phyloP scores from a whole-genome alignment of 1,284 basidiomycete genomes.

The Irpex lacteus region DNA sequence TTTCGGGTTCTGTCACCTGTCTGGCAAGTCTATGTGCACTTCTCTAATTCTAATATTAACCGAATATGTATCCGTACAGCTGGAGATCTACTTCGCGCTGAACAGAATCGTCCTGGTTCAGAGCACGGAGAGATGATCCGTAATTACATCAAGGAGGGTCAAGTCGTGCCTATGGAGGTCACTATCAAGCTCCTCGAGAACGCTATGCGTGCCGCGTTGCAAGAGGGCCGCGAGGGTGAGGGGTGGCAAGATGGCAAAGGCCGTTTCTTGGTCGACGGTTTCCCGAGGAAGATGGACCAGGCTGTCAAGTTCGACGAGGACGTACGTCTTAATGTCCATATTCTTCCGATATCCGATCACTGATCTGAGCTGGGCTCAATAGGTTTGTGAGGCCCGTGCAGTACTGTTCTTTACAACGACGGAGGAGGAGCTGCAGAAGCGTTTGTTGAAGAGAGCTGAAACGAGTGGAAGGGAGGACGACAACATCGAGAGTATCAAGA shows the following conservation, averaged over 20 bases:
- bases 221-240: constrained; percentile 33
- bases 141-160: constrained; percentile 89
- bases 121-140: constrained; percentile 86
- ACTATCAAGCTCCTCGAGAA: constrained; percentile 95
- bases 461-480: constrained; percentile 97
- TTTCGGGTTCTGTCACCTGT: constrained; percentile 92
- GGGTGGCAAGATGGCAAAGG: constrained; percentile 78
- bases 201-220: constrained; percentile 78
- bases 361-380: constrained; percentile 5
- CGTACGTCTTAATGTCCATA: constrained; percentile 42
- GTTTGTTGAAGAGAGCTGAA: constrained; percentile 87
- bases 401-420: constrained; percentile 92
- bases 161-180: constrained; percentile 96
- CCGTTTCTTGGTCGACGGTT: constrained; percentile 96
- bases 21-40: constrained; percentile 50
- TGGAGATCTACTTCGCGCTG: constrained; percentile 93
- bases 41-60: background rate
- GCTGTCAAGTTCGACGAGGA: constrained; percentile 89
- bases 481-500: constrained; percentile 93
- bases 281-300: constrained; percentile 99
- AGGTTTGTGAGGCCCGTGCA: constrained; percentile 81
- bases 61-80: constrained; percentile 45
- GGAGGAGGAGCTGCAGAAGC: constrained; percentile 84
- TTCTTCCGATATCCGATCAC: background rate
- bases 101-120: constrained; percentile 87